Evolutionary conservation across 2,329 filamentous ascomycete species (phyloP).

Genomic region (Claviceps digitariae): DNA sequence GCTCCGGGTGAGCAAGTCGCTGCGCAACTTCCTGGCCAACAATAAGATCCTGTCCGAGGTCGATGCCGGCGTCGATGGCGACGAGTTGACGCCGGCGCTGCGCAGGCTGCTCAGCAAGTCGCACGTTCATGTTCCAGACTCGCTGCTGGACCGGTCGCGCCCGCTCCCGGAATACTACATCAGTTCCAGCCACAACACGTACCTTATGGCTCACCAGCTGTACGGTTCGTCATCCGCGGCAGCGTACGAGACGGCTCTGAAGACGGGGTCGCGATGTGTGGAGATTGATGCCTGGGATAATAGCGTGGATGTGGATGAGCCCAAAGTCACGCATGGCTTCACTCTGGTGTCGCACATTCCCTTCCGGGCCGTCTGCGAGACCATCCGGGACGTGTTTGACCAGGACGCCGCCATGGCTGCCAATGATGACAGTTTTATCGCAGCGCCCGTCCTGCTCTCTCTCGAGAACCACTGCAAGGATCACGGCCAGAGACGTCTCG

Average conservation of each 20-base stretch:
- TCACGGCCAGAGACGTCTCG: slow-evolving; percentile 46
- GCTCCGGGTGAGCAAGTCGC: slow-evolving; percentile 44
- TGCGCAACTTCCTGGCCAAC: slow-evolving; percentile 42
- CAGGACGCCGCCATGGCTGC: slow-evolving; percentile 34
- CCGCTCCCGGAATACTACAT: slow-evolving; percentile 58
- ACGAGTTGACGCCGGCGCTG: slow-evolving; percentile 30
- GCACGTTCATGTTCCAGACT: slow-evolving; percentile 41
- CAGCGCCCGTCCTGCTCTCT: slow-evolving; percentile 48
- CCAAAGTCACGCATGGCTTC: slow-evolving; percentile 58
- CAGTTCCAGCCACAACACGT: slow-evolving; percentile 62
- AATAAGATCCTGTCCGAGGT: slow-evolving; percentile 33
- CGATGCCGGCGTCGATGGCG: slow-evolving; percentile 31
- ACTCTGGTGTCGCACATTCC: slow-evolving; percentile 53
- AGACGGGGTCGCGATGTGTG: slow-evolving; percentile 52
- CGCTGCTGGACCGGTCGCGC: slow-evolving; percentile 42
- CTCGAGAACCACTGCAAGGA: slow-evolving; percentile 54
- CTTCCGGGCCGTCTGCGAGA: slow-evolving; percentile 52
- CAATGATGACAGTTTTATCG: slow-evolving; percentile 21
- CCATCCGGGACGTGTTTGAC: slow-evolving; percentile 48
- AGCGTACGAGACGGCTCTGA: slow-evolving; percentile 50
- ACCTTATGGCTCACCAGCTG: slow-evolving; percentile 56
- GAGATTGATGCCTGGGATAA: slow-evolving; percentile 65
- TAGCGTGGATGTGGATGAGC: slow-evolving; percentile 44
- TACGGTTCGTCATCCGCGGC: slow-evolving; percentile 47
- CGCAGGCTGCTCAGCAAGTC: slow-evolving; percentile 39